Base-by-base conservation (phyloP, 2,329 filamentous ascomycete species). In the Dactylellina drechsleri region DNA sequence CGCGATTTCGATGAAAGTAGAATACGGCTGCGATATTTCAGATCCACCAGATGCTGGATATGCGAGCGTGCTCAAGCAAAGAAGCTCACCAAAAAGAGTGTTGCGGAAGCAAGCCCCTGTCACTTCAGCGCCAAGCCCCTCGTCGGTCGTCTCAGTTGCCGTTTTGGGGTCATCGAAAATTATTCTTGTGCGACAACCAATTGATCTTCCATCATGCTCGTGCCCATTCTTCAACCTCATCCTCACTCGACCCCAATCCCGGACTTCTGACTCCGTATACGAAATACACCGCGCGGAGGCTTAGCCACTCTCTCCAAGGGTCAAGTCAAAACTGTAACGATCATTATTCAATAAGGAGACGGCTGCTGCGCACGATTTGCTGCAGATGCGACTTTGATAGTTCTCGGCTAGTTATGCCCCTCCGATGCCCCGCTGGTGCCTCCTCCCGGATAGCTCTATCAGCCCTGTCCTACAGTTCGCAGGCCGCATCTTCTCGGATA, bases 391-490 rank as follows among this genome's bases (percentile, higher is more conserved):
- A 59, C 58, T 36, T 61, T 64, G 60, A 68, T 18, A 18, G 23
- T 41, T 28, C 13, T 18, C 47, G 52, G 64, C 53, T 65, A 43
- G 70, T 75, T 67, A 75, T 75, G 71, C 71, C 71, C 71, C 71
- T 68, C 71, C 71, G 64, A 52, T 68, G 71, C 49, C 71, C 64
- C 71, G 23, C 71, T 56, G 71, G 64, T 68, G 58, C 71, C 40
- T 62, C 58, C 41, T 62, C 58, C 28, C 64, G 64, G 53, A 52
- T 53, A 58, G 71, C 71, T 68, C 64, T 45, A 28, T 23, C 28
- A 43, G 15, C 65, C 43, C 23, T 49, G 31, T 52, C 62, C 13
- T 59, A 49, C 47, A 28, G 62, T 18, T 74, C 49, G 41, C 23
- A 18, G n/a, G 15, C 43, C 8, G 31, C 54, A 47, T 57, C 36